Percentiles rank a stretch among this genome's conserved stretches.
Evolutionary conservation across 2,329 filamentous ascomycete species (phyloP).

Genomic region (Neonectria hederae): DNA sequence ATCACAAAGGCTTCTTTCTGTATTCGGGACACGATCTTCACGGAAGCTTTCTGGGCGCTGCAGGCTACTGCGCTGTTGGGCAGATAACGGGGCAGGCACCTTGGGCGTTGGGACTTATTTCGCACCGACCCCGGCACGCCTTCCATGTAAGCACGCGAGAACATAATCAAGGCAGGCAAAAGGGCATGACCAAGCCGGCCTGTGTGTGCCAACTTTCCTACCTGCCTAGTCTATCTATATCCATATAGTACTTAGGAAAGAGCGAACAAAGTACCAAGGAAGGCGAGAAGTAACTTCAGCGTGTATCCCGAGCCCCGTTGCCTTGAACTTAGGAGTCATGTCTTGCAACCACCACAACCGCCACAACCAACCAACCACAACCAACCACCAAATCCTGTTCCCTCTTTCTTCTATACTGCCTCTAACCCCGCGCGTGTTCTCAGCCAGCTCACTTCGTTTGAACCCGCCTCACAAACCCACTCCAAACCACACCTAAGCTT

Average conservation of each 20-base stretch:
- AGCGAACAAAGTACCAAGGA: no score
- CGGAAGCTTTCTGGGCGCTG: not conserved
- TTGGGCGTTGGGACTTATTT: not conserved
- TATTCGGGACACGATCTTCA: not conserved
- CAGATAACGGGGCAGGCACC: not conserved
- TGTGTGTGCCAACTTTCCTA: no score
- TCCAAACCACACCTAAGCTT: conserved; percentile 18
- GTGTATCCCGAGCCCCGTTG: conserved; percentile 1
- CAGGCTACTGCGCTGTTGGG: not conserved
- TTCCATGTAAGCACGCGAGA: conserved; percentile 4
- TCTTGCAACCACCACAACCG: not conserved
- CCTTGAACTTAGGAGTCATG: conserved; percentile 3
- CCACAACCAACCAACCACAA: no score
- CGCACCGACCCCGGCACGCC: not conserved
- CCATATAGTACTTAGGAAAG: no score
- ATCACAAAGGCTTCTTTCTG: not conserved
- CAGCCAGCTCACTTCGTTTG: conserved; percentile 29
- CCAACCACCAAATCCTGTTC: not conserved
- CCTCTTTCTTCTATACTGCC: not conserved
- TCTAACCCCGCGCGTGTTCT: not conserved
- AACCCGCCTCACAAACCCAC: conserved; percentile 25
- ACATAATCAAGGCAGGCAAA: conserved; percentile 1
- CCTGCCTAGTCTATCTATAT: no score
- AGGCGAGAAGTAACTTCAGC: not conserved
- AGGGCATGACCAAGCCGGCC: conserved; percentile 5